Conservation (phyloP, 2,329 filamentous ascomycete genomes). For the Sporothrix pallida region DNA sequence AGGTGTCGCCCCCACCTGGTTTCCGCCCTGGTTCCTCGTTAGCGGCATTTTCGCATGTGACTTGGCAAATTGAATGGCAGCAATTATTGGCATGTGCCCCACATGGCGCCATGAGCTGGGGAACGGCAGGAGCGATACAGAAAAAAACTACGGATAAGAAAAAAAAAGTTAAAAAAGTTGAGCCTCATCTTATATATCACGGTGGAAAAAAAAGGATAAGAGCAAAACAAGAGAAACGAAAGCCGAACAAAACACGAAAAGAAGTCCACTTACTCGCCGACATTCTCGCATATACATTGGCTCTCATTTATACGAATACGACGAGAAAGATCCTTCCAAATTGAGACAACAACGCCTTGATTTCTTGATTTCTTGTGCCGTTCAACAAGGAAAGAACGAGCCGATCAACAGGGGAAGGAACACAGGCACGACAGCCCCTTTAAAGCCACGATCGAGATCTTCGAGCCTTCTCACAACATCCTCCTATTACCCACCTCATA, state of each 20-base stretch:
- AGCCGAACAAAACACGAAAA: neutral
- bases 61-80: slow-evolving; percentile 23
- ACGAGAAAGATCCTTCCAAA: neutral
- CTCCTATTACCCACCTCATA: neutral
- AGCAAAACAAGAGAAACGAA: neutral
- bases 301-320: neutral
- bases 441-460: neutral
- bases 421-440: neutral
- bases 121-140: slow-evolving; percentile 21
- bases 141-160: slow-evolving; percentile 27
- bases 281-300: neutral
- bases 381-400: slow-evolving; percentile 15
- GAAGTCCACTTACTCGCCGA: too few species aligned
- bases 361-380: neutral
- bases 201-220: too few species aligned
- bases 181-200: neutral
- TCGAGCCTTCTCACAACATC: neutral
- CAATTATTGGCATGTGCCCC: slow-evolving; percentile 25
- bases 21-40: slow-evolving; percentile 15
- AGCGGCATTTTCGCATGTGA: slow-evolving; percentile 25
- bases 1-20: neutral
- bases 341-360: neutral
- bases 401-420: slow-evolving; percentile 2
- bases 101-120: slow-evolving; percentile 5
- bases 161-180: slow-evolving; percentile 46